Conservation (phyloP, 139 green algal species). For the Desmodesmus armatus region DNA sequence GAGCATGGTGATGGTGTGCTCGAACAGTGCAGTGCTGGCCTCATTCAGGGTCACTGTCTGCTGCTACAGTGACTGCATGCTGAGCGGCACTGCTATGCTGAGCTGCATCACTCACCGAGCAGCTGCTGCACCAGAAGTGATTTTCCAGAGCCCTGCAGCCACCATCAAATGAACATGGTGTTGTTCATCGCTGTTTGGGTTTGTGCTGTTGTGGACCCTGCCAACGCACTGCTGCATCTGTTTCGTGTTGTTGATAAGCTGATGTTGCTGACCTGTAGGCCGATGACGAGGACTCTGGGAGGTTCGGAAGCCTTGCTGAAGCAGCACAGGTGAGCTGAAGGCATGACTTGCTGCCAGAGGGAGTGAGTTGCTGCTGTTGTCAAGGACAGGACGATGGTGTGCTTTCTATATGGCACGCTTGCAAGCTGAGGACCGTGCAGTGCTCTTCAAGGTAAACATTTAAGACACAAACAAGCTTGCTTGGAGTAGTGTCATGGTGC, state of each 20-base stretch:
- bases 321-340: background rate
- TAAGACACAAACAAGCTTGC: no score
- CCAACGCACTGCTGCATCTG: background rate
- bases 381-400: no score
- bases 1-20: background rate
- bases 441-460: no score
- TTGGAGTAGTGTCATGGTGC: no score
- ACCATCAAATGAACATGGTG: background rate
- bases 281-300: background rate
- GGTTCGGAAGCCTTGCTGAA: background rate
- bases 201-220: background rate
- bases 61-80: background rate
- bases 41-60: no score
- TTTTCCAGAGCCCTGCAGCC: slow-evolving; percentile 27
- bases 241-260: background rate
- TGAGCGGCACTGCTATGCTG: background rate
- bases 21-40: background rate
- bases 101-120: background rate
- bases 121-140: slow-evolving; percentile 11
- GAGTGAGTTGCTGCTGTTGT: no score
- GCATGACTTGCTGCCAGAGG: no score
- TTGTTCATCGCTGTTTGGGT: background rate
- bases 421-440: no score
- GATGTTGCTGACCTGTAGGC: background rate
- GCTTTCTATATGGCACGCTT: no score